Evolutionary conservation across 768 basidiomycete genomes (phyloP).

Genomic region (Daedaleopsis sinensis): DNA sequence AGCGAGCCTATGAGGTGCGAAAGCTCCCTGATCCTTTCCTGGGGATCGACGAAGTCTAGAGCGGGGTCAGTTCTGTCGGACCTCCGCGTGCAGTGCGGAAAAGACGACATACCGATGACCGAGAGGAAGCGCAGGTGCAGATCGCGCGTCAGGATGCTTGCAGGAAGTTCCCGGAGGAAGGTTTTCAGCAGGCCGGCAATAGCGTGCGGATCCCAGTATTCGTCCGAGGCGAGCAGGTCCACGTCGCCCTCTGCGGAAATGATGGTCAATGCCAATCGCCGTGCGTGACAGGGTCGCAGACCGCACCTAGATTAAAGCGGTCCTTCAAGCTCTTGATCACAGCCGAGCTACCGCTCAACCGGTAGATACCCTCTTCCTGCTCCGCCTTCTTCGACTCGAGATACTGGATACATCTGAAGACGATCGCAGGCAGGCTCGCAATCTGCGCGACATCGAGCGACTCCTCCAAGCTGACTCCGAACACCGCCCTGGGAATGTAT

Average conservation of each 20-base stretch:
- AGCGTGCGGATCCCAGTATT: slow-evolving; percentile 97
- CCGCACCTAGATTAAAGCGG: slow-evolving; percentile 85
- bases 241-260: slow-evolving; percentile 85
- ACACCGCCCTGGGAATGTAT: slow-evolving; percentile 71
- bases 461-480: slow-evolving; percentile 86
- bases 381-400: slow-evolving; percentile 93
- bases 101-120: slow-evolving; percentile 76
- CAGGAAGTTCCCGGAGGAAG: slow-evolving; percentile 91
- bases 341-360: slow-evolving; percentile 91
- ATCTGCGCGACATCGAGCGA: slow-evolving; percentile 88
- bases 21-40: slow-evolving; percentile 87
- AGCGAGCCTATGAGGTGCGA: slow-evolving; percentile 84
- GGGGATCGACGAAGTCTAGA: slow-evolving; percentile 84
- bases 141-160: slow-evolving; percentile 90
- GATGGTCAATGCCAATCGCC: neutral
- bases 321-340: slow-evolving; percentile 94
- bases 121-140: slow-evolving; percentile 89
- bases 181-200: slow-evolving; percentile 94
- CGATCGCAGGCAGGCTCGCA: slow-evolving; percentile 89
- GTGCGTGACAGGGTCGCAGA: neutral
- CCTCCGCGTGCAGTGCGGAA: slow-evolving; percentile 6
- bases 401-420: slow-evolving; percentile 95
- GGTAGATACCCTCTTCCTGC: slow-evolving; percentile 97
- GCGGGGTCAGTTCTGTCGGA: slow-evolving; percentile 6
- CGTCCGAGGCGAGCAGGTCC: slow-evolving; percentile 83